Base-by-base conservation (phyloP, 495 filamentous ascomycete genomes). In the Penicillium samsonianum region DNA sequence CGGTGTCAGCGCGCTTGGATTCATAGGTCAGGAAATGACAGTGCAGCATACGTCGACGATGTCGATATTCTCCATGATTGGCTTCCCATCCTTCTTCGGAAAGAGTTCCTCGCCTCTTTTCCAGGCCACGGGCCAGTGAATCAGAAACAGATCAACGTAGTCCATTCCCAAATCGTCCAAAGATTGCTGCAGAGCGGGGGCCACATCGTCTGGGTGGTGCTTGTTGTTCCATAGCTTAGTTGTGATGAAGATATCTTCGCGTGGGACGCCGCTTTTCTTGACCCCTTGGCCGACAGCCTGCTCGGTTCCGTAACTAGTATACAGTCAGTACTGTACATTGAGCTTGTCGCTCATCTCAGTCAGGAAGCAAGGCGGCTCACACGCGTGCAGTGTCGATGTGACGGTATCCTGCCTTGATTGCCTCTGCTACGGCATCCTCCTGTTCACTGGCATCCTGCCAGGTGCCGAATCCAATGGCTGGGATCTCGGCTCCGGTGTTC, bases 211-310 rank as follows among this genome's bases (percentile, higher is more conserved):
- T 1, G 84, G 81, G 50, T 84, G 81, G 59, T 90, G 87, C 59
- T 83, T 79, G 46, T 83, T 82, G 70, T 84, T 87, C 86, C 86
- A 90, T 17, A 90, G 70, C 69, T 90, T 90, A 54, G 77, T 83
- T 4, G 86, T 88, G n/a, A 90, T 73, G 73, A 87, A 90, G 55
- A 89, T 67, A 33, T 89, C 75, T 17, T 80, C 68, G 37, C 87
- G 82, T 20, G 80, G 74, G n/a, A 86, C 65, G 25, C 75, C 73
- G 45, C 79, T 77, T 26, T 81, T 75, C 35, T 75, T 75, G 68
- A 89, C 85, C 25, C 79, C 85, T 22, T 74, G 63, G 6, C 86
- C 86, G 7, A 82, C 81, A 58, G 73, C 76, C 52, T 74, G 58
- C 44, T 82, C 76, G 42, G 78, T 81, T 22, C 68, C 75, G 64